Evolutionary conservation across 768 basidiomycete genomes (phyloP).

Genomic region (Strobilomyces echinocephalus): DNA sequence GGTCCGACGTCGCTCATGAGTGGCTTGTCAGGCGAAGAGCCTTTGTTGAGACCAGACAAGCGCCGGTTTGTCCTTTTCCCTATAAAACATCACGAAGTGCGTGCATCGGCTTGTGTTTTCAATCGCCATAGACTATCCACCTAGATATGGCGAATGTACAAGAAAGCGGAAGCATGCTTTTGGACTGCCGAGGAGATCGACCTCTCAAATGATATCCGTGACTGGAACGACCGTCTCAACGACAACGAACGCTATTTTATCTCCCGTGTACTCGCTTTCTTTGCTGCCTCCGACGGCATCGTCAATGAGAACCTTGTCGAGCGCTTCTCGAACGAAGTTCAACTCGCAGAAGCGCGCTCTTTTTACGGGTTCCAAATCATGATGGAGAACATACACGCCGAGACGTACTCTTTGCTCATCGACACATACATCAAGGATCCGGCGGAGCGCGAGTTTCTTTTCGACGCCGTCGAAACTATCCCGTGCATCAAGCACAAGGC

Average conservation of each 20-base stretch:
- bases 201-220: slow-evolving; percentile 74
- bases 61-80: slow-evolving; percentile 89
- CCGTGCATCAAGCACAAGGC: slow-evolving; percentile 89
- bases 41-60: slow-evolving; percentile 70
- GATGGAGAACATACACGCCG: slow-evolving; percentile 97
- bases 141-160: slow-evolving; percentile 94
- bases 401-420: slow-evolving; percentile 92
- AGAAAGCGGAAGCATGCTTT: slow-evolving; percentile 88
- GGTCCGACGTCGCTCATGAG: background rate
- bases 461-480: slow-evolving; percentile 88
- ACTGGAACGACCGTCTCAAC: slow-evolving; percentile 80
- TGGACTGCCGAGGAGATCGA: slow-evolving; percentile 94
- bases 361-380: slow-evolving; percentile 98
- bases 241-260: slow-evolving; percentile 81
- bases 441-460: slow-evolving; percentile 67
- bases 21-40: slow-evolving; percentile 46
- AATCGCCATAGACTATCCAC: background rate
- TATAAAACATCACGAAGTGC: slow-evolving; percentile 84
- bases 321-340: slow-evolving; percentile 87
- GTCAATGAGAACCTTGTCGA: slow-evolving; percentile 94
- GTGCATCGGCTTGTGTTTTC: slow-evolving; percentile 15
- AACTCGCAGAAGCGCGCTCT: slow-evolving; percentile 84
- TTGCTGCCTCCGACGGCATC: slow-evolving; percentile 91
- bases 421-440: slow-evolving; percentile 88
- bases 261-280: slow-evolving; percentile 89